Base-by-base conservation (phyloP, 345 rosid genomes). In the Aquilaria yunnanensis region DNA sequence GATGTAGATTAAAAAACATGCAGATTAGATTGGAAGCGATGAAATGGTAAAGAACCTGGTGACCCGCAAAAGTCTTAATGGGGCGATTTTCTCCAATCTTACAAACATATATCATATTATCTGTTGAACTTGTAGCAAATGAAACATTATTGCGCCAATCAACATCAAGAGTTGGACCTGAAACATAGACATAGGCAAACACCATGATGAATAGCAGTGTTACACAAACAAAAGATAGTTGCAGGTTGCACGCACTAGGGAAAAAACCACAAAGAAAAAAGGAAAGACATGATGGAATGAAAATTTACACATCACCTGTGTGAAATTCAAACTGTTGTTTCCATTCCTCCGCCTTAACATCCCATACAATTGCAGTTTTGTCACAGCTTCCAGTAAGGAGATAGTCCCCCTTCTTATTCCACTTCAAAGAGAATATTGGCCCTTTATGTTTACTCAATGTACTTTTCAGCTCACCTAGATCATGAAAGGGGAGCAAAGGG, bases 321-420 rank as follows among this genome's bases (percentile, higher is more conserved):
- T 95, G 97, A 75, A 84, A 91, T 66, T 86, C 96, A 83, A 95
- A 90, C 68, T 91, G 99, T 65, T 95, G 98, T 63, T 79, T 89
- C 90, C 89, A 85, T 71, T 87, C 96, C 85, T 89, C 92, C 57
- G 87, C 85, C 78, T 89, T 91, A 34, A 91, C 96, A 72, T 91
- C 99, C 98, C 99, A 95, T 54, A 95, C 99, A 72, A 95, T 87
- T 46, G 97, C 99, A 46, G 96, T 91, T 82, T 75, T 89, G 74
- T 95, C 99, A 49, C 84, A 89, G 74, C 99, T 95, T 74, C 99
- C 99, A 16, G 97, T 91, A 50, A 95, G 92, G 76, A 95, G 96
- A 78, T 84, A 95, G 77, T 95, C 98, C 56, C 99, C 96, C 78
- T 91, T 95, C 81, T 91, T 95, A 80, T 95, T 95, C 99, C 99